These are phyloP conservation scores for Phytophthora fragariae DNA, from an alignment of 352 stramenopile species.

Conservation along the genomic window DNA sequence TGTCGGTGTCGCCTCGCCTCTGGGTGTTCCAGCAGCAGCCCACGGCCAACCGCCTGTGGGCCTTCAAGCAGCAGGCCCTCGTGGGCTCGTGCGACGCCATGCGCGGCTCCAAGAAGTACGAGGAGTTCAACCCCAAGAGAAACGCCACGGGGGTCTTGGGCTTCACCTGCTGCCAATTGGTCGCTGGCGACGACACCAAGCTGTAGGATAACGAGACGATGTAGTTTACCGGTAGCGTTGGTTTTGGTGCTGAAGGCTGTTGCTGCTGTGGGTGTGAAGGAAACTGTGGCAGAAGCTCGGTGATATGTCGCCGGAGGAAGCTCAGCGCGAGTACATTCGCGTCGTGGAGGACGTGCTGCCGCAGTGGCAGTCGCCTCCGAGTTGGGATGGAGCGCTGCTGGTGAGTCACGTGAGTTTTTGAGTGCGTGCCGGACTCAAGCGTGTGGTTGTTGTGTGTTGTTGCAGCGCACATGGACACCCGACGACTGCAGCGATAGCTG, in stretches of 20 bases:
- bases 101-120: conserved; percentile 57
- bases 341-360: conserved; percentile 64
- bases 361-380: conserved; percentile 59
- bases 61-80: conserved; percentile 62
- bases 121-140: conserved; percentile 28
- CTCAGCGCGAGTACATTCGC: conserved; percentile 61
- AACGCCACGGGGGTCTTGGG: conserved; percentile 8
- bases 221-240: not conserved
- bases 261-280: conserved; percentile 28
- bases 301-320: conserved; percentile 53
- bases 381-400: conserved; percentile 63
- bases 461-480: conserved; percentile 69
- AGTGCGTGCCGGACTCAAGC: not conserved
- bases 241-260: not conserved
- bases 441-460: not conserved
- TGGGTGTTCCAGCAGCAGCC: conserved; percentile 57
- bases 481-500: conserved; percentile 70
- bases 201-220: conserved; percentile 33
- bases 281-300: conserved; percentile 72
- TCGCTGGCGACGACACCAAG: conserved; percentile 60
- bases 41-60: conserved; percentile 54
- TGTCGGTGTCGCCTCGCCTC: conserved; percentile 53
- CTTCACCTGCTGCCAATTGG: conserved; percentile 51
- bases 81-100: conserved; percentile 69
- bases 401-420: conserved; percentile 20